These are phyloP conservation scores for Termitomyces sp. DNA, from an alignment of 1,284 basidiomycete genomes.

Conservation along the genomic window DNA sequence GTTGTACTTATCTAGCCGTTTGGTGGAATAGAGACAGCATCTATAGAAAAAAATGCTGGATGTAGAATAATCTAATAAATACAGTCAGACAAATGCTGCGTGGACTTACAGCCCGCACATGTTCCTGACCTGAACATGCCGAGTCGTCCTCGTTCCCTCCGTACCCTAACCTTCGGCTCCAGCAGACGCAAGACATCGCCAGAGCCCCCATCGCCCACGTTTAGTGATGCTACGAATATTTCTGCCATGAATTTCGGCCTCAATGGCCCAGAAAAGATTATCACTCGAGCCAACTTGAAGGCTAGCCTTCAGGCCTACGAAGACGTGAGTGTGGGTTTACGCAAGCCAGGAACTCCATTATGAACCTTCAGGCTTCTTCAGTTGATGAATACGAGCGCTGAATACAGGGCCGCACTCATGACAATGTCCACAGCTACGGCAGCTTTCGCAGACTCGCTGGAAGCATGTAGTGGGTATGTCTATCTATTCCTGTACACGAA, in stretches of 20 bases:
- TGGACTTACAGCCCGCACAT: slow-evolving; percentile 9
- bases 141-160: slow-evolving; percentile 52
- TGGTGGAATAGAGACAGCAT: not conserved
- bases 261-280: slow-evolving; percentile 73
- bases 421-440: slow-evolving; percentile 84
- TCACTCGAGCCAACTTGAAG: slow-evolving; percentile 77
- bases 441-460: slow-evolving; percentile 82
- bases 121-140: slow-evolving; percentile 38
- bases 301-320: slow-evolving; percentile 76
- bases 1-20: not conserved
- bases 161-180: slow-evolving; percentile 46
- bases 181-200: slow-evolving; percentile 40
- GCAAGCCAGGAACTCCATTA: not conserved
- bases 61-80: slow-evolving; percentile 12
- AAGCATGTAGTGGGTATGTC: slow-evolving; percentile 73
- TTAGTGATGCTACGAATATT: slow-evolving; percentile 74
- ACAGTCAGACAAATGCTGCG: slow-evolving; percentile 15
- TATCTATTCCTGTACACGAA: not conserved
- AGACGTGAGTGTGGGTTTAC: slow-evolving; percentile 44
- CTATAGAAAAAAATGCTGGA: slow-evolving; percentile 6
- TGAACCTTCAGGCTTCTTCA: slow-evolving; percentile 26
- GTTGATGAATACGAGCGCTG: slow-evolving; percentile 76
- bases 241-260: slow-evolving; percentile 70
- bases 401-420: slow-evolving; percentile 80
- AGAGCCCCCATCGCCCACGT: slow-evolving; percentile 73